Conservation (phyloP, 2,329 filamentous ascomycete genomes). For the Diaporthe batatas region DNA sequence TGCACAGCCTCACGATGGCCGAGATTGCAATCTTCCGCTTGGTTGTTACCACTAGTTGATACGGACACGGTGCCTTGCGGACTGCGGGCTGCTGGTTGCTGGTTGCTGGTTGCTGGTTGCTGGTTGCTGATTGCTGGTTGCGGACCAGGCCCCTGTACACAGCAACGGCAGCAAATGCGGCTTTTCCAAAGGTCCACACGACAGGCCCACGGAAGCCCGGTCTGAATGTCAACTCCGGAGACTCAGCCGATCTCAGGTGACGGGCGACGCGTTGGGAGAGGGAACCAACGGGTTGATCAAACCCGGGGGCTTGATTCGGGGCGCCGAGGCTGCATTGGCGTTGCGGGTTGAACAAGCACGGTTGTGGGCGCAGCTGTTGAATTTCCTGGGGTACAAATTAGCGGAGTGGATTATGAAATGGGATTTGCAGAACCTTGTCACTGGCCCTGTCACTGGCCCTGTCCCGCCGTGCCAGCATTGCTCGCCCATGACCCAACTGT, state of each 20-base stretch:
- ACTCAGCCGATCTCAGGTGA: constrained; percentile 21
- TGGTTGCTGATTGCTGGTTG: not conserved
- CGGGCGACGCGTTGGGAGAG: constrained; percentile 6
- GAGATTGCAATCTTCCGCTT: constrained; percentile 39
- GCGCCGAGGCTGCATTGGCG: not conserved
- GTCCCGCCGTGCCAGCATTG: not conserved
- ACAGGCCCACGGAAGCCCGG: constrained; percentile 27
- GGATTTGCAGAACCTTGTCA: constrained; percentile 13
- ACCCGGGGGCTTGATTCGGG: constrained; percentile 17
- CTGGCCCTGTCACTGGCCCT: constrained; percentile 4
- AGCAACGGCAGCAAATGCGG: not conserved
- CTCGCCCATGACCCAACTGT: not conserved
- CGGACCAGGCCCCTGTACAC: not conserved
- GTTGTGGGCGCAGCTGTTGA: constrained; percentile 9
- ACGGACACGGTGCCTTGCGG: not conserved
- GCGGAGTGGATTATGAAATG: constrained; percentile 22
- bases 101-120: no score
- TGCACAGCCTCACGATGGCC: constrained; percentile 36
- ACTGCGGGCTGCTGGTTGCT: no score
- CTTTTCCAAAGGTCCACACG: not conserved
- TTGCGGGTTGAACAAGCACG: constrained; percentile 2
- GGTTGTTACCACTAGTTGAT: not conserved
- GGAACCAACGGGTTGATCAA: constrained; percentile 27
- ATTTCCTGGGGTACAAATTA: constrained; percentile 32
- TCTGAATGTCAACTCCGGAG: constrained; percentile 16